These are phyloP conservation scores for Backusella parvicylindrica DNA, from an alignment of 192 early-diverging fungal species.

Conservation along the genomic window DNA sequence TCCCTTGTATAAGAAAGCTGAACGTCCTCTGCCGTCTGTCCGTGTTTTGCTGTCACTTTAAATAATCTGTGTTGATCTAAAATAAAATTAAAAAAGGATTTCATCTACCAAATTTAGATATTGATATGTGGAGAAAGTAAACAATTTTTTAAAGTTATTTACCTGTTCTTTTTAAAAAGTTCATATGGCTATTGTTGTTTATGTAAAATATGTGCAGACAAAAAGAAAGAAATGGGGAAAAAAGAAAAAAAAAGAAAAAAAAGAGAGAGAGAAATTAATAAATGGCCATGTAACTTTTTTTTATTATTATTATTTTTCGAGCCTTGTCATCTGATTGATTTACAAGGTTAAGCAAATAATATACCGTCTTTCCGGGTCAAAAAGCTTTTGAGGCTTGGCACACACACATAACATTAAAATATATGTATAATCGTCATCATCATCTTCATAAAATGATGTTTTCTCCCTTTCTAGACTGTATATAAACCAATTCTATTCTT, in stretches of 20 bases:
- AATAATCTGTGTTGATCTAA: constrained; percentile 37
- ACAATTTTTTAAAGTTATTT: not conserved
- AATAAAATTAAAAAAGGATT: not conserved
- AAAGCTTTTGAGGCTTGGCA: not conserved
- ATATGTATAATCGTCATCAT: not conserved
- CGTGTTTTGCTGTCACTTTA: constrained; percentile 79
- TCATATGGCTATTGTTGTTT: not conserved
- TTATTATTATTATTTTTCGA: not conserved
- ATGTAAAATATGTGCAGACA: not conserved
- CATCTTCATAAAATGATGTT: not conserved
- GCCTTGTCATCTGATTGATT: not conserved
- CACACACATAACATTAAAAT: not conserved
- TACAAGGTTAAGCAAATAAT: not conserved
- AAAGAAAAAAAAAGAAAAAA: not conserved
- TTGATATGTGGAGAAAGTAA: not conserved
- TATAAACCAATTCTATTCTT: not conserved
- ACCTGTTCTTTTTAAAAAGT: not conserved
- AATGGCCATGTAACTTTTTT: not conserved
- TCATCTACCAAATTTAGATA: not conserved
- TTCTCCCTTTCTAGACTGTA: not conserved
- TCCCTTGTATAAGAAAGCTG: constrained; percentile 86
- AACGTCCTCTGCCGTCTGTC: constrained; percentile 74
- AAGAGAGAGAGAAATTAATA: not conserved
- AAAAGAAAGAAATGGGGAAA: not conserved
- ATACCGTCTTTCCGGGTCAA: not conserved